These are phyloP conservation scores for Trebouxia gelatinosa DNA, from an alignment of 163 green algal genomes.

Conservation along the genomic window DNA sequence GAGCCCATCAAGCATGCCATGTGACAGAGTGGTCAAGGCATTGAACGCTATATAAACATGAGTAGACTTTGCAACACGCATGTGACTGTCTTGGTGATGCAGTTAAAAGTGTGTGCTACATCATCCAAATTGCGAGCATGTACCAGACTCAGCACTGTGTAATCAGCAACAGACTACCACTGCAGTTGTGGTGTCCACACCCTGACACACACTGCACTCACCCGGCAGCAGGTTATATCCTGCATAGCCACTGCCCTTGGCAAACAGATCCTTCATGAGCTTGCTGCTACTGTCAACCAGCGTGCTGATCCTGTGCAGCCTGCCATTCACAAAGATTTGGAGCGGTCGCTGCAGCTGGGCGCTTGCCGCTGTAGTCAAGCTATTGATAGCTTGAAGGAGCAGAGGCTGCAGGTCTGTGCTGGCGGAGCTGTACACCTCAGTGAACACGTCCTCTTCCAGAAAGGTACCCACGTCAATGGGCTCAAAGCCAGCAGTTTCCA, in stretches of 20 bases:
- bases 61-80: too few species aligned
- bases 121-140: too few species aligned
- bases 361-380: not conserved
- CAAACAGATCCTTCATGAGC: not conserved
- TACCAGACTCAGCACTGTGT: too few species aligned
- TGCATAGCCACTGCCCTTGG: not conserved
- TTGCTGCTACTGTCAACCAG: not conserved
- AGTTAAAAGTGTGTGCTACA: too few species aligned
- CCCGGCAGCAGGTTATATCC: not conserved
- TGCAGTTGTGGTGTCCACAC: too few species aligned
- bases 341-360: not conserved
- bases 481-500: not conserved
- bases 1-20: too few species aligned
- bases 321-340: not conserved
- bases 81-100: too few species aligned
- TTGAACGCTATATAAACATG: too few species aligned
- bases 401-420: not conserved
- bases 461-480: not conserved
- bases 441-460: not conserved
- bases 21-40: too few species aligned
- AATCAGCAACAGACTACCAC: too few species aligned
- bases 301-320: not conserved
- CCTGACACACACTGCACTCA: too few species aligned
- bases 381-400: not conserved
- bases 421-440: not conserved